phyloP scores from a whole-genome alignment of 139 green algal genomes.

The Eudorina sp. region DNA sequence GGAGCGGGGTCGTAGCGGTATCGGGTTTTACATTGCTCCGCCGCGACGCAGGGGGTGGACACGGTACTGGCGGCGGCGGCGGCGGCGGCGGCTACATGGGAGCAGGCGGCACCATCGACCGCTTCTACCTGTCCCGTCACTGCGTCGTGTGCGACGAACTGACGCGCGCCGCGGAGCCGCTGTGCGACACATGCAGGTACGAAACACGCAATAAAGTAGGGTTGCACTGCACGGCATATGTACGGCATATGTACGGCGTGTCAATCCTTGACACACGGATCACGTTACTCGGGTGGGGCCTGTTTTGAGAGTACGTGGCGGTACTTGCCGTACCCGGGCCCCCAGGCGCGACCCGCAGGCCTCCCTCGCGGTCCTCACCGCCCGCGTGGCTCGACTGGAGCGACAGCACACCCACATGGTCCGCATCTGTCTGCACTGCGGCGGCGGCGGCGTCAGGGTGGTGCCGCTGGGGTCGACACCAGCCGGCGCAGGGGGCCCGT shows the following conservation, averaged over 20 bases:
- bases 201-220: no score
- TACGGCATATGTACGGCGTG: no score
- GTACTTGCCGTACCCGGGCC: background rate
- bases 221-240: no score
- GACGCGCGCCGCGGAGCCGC: slow-evolving; percentile 74
- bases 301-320: background rate
- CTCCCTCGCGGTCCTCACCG: slow-evolving; percentile 43
- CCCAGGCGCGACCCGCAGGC: slow-evolving; percentile 44
- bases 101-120: slow-evolving; percentile 83
- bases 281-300: no score
- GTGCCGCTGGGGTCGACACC: background rate
- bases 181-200: slow-evolving; percentile 72
- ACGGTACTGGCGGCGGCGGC: background rate
- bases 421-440: slow-evolving; percentile 85
- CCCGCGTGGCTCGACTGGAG: slow-evolving; percentile 70
- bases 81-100: background rate
- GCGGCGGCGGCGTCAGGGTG: slow-evolving; percentile 71
- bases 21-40: background rate
- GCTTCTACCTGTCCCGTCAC: slow-evolving; percentile 94
- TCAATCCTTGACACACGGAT: no score
- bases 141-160: slow-evolving; percentile 93
- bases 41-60: background rate
- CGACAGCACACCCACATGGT: slow-evolving; percentile 77
- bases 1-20: background rate
- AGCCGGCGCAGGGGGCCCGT: background rate